These are phyloP conservation scores for Malassezia dermatis DNA, from an alignment of 1,284 basidiomycete genomes.

Conservation along the genomic window DNA sequence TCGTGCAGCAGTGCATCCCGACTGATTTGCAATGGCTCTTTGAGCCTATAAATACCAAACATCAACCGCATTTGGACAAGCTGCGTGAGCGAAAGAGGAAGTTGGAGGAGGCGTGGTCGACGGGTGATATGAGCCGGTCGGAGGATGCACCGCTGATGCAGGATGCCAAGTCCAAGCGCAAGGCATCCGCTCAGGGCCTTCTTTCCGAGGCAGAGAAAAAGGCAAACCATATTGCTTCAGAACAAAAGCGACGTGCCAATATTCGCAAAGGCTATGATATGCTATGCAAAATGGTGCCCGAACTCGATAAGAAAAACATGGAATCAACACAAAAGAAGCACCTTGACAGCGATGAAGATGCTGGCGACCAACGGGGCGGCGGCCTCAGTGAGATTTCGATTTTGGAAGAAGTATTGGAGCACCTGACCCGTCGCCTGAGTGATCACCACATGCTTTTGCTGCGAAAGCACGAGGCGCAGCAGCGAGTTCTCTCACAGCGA, in stretches of 20 bases:
- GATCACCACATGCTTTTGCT: conserved; percentile 4
- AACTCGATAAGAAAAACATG: background rate
- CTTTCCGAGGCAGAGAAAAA: conserved; percentile 11
- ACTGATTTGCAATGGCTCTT: background rate
- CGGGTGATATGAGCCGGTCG: background rate
- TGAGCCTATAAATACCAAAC: background rate
- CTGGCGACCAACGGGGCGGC: background rate
- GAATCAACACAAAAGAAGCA: background rate
- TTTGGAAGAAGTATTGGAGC: conserved; percentile 3
- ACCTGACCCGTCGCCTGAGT: background rate
- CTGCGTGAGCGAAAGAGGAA: conserved; percentile 10
- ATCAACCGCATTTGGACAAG: conserved; percentile 17
- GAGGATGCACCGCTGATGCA: conserved; percentile 1
- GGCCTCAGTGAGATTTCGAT: conserved; percentile 4
- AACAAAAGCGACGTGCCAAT: conserved; percentile 17
- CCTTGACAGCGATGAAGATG: background rate
- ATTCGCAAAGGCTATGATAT: conserved; percentile 19
- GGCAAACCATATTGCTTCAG: conserved; percentile 18
- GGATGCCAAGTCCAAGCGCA: conserved; percentile 1
- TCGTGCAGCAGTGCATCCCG: background rate
- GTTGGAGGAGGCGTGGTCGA: background rate
- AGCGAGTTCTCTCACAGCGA: background rate
- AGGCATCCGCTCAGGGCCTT: background rate
- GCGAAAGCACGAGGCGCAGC: conserved; percentile 1
- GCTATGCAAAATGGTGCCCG: conserved; percentile 1